Conservation (phyloP, 495 filamentous ascomycete species). For the Podospora conica region DNA sequence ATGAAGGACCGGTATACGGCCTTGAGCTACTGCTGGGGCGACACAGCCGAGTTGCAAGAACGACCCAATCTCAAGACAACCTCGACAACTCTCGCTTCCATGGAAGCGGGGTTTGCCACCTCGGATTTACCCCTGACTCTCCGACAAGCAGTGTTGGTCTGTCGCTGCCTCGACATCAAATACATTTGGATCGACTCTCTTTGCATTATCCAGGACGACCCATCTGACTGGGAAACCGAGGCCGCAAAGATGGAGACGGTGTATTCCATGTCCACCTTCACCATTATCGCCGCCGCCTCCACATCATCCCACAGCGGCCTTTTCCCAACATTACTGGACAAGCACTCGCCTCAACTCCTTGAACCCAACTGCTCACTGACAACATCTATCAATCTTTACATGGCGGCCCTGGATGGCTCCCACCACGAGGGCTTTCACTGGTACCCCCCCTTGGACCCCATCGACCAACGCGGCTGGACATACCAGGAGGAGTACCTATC, state of each 20-base stretch:
- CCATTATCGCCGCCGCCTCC: slow-evolving; percentile 3
- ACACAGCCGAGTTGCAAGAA: background rate
- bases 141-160: too few relatives aligned
- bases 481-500: slow-evolving; percentile 7
- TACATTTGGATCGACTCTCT: slow-evolving; percentile 9
- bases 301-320: slow-evolving; percentile 2
- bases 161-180: background rate
- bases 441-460: background rate
- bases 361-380: background rate
- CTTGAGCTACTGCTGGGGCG: too few relatives aligned
- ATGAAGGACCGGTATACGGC: too few relatives aligned
- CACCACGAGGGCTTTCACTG: background rate
- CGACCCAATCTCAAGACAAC: background rate
- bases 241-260: slow-evolving; percentile 3
- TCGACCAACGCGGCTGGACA: slow-evolving; percentile 1
- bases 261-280: background rate
- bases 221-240: slow-evolving; percentile 3
- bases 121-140: too few relatives aligned
- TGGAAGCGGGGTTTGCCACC: too few relatives aligned
- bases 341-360: background rate
- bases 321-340: background rate
- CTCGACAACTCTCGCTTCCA: background rate
- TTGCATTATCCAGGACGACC: background rate
- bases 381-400: background rate
- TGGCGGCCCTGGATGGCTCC: background rate